Base-by-base conservation (phyloP, 768 basidiomycete genomes). In the Auriscalpium microsporum region DNA sequence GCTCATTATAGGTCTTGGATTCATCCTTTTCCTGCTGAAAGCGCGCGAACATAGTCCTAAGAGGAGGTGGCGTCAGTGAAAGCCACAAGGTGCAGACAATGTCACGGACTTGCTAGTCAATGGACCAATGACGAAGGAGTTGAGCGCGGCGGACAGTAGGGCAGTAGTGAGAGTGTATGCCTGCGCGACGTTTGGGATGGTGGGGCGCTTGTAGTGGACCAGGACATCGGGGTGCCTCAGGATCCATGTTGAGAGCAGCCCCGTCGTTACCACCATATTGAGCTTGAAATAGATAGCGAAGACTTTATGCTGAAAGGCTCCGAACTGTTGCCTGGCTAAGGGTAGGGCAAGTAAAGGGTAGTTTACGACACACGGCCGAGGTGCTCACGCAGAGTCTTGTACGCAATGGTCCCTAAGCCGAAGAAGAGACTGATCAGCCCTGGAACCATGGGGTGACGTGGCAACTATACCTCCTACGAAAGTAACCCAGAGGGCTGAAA, bases 271-370 rank as follows among this genome's bases (percentile, higher is more conserved):
- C 21, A 68, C 61, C 38, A 86, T 78, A 11, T 82, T 84, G 44
- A 80, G 65, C 16, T 76, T 65, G 63, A 92, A 92, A 70, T 87
- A 91, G 58, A 86, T 67, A 1, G 90, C 87, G 70, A 88, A 88
- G 1, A 77, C 80, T 62, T 78, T 80, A 64, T 87, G 82, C 64
- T 92, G 90, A 36, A 93, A 76, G 44, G 77, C 72, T 10, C 83
- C 79, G 57, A 92, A 92, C 56, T 86, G 82, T 49, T 83, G 78
- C 48, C 87, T 80, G 16, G 87, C 83, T 86, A 56, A 7, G 21
- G 55, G n/a, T 48, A 45, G 37, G 34, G 42, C 23, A 21, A 37
- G 40, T 42, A 19, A 37, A 42, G 21, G 40, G 33, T 13, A 23
- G 49, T 45, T 35, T 2, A 35, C 14, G 47, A 36, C 19, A 8